Conservation (phyloP, 2,329 filamentous ascomycete genomes). For the Bipolaris victoriae region DNA sequence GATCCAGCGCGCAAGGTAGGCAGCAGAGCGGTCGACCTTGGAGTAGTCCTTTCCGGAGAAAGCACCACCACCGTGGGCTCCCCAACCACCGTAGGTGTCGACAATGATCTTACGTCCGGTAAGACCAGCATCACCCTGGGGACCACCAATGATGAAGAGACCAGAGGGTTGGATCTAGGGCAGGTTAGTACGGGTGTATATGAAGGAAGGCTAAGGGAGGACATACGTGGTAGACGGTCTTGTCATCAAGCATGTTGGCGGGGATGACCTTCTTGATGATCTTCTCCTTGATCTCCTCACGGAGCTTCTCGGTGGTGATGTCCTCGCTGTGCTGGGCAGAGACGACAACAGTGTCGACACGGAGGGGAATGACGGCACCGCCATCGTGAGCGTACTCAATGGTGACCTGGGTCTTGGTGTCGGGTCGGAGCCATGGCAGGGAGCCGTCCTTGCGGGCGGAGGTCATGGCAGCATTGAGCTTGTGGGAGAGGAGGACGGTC, state of each 20-base stretch:
- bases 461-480: slow-evolving; percentile 95
- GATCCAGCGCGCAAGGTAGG: slow-evolving; percentile 97
- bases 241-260: slow-evolving; percentile 86
- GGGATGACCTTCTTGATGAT: slow-evolving; percentile 96
- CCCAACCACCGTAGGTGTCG: slow-evolving; percentile 99
- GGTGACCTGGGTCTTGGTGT: slow-evolving; percentile 99
- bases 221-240: slow-evolving; percentile 92
- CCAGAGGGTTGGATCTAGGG: slow-evolving; percentile 89
- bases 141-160: slow-evolving; percentile 98
- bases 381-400: slow-evolving; percentile 98
- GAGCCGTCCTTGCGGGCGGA: slow-evolving; percentile 84
- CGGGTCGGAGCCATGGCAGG: slow-evolving; percentile 92
- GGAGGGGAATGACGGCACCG: slow-evolving; percentile 87
- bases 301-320: slow-evolving; percentile 88
- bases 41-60: slow-evolving; percentile 99
- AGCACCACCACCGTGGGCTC: slow-evolving; percentile 98
- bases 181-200: slow-evolving; percentile 19
- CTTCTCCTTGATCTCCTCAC: slow-evolving; percentile 95
- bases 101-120: slow-evolving; percentile 99
- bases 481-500: slow-evolving; percentile 92
- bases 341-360: slow-evolving; percentile 96
- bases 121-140: slow-evolving; percentile 97
- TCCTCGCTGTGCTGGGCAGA: slow-evolving; percentile 91
- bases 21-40: slow-evolving; percentile 98
- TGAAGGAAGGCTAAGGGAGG: not conserved